phyloP scores from a whole-genome alignment of 768 basidiomycete genomes.

The Cystobasidium onofrii region DNA sequence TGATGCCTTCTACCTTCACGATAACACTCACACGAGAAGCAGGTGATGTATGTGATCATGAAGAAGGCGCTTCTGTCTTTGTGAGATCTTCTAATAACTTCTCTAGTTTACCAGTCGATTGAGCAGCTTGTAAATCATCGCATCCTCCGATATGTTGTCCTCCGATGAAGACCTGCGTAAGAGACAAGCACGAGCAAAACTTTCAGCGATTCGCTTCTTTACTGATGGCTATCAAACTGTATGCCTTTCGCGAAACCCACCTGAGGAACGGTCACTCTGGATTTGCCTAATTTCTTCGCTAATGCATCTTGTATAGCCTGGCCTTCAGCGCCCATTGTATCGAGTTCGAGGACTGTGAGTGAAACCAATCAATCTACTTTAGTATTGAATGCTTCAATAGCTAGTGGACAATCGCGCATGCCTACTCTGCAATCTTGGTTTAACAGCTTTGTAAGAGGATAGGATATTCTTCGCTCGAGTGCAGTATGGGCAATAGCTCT shows the following conservation, averaged over 20 bases:
- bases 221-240: neutral
- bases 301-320: constrained; percentile 21
- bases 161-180: constrained; percentile 37
- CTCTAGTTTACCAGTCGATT: constrained; percentile 34
- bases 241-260: neutral
- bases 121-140: constrained; percentile 36
- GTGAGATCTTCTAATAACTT: constrained; percentile 29
- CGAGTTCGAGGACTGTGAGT: neutral
- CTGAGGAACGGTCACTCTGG: constrained; percentile 39
- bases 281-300: constrained; percentile 11
- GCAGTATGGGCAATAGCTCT: constrained; percentile 29
- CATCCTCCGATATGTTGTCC: constrained; percentile 38
- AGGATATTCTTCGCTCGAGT: constrained; percentile 19
- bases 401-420: too few relatives aligned
- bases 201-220: too few relatives aligned
- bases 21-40: too few relatives aligned
- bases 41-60: neutral
- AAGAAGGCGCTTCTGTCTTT: neutral
- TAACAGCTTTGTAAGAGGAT: constrained; percentile 1
- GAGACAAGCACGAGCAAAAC: too few relatives aligned
- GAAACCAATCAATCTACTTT: neutral
- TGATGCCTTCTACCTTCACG: too few relatives aligned
- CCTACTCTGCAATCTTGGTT: constrained; percentile 9
- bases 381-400: neutral
- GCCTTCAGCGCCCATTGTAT: constrained; percentile 8